These are phyloP conservation scores for Anastatica hierochuntica DNA, from an alignment of 345 rosid species.

Conservation along the genomic window DNA sequence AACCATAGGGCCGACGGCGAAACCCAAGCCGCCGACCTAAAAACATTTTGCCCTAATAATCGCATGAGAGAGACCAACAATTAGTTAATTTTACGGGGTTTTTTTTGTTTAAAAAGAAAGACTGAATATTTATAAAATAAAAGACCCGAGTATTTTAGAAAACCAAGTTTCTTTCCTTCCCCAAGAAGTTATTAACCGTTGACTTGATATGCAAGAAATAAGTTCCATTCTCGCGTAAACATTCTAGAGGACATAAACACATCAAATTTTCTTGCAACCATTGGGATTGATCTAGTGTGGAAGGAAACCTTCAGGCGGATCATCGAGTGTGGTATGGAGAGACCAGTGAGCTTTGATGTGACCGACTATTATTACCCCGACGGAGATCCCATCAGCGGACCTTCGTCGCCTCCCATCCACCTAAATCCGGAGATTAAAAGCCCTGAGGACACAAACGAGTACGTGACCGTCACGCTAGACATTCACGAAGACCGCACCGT, in stretches of 20 bases:
- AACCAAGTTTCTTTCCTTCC: too few relatives aligned
- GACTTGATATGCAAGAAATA: conserved; percentile 1
- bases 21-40: too few relatives aligned
- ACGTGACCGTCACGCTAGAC: conserved; percentile 24
- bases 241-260: background rate
- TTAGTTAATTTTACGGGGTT: too few relatives aligned
- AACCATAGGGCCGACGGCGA: too few relatives aligned
- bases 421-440: conserved; percentile 19
- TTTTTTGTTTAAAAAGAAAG: too few relatives aligned
- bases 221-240: background rate
- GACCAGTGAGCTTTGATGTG: conserved; percentile 7
- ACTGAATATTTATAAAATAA: too few relatives aligned
- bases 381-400: conserved; percentile 32
- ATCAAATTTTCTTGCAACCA: background rate
- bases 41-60: too few relatives aligned
- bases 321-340: background rate
- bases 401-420: conserved; percentile 18
- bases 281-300: too few relatives aligned
- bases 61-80: too few relatives aligned
- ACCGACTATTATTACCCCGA: conserved; percentile 7
- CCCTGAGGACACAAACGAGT: background rate
- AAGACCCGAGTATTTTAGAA: too few relatives aligned
- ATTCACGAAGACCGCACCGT: conserved; percentile 17
- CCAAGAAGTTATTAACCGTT: background rate
- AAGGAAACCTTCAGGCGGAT: background rate